These are phyloP conservation scores for Penicillium samsonianum DNA, from an alignment of 495 filamentous ascomycete genomes.

Conservation along the genomic window DNA sequence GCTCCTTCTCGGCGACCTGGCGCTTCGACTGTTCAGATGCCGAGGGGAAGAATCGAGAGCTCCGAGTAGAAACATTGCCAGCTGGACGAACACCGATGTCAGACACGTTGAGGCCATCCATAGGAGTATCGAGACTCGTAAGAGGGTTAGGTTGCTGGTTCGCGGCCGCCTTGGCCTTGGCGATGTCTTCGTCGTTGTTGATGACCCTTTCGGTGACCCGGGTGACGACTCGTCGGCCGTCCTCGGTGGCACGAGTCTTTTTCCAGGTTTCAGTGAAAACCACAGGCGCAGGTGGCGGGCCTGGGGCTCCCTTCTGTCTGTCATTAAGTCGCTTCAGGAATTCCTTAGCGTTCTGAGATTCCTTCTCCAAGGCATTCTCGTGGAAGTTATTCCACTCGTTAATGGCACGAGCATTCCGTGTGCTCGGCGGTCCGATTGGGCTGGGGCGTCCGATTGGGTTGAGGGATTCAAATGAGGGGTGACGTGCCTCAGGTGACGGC, in stretches of 20 bases:
- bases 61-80: constrained; percentile 45
- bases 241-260: constrained; percentile 46
- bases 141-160: constrained; percentile 33
- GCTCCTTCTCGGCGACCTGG: constrained; percentile 35
- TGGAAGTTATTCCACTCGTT: constrained; percentile 55
- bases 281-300: constrained; percentile 23
- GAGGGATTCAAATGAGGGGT: constrained; percentile 40
- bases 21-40: constrained; percentile 44
- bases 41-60: constrained; percentile 73
- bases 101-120: constrained; percentile 30
- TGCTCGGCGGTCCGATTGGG: constrained; percentile 54
- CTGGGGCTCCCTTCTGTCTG: constrained; percentile 20
- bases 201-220: constrained; percentile 29
- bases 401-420: constrained; percentile 36
- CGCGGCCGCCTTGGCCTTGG: constrained; percentile 1
- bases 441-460: constrained; percentile 46
- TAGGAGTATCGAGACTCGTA: constrained; percentile 38
- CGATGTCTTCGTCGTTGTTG: constrained; percentile 27
- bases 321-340: constrained; percentile 52
- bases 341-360: constrained; percentile 44
- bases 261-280: constrained; percentile 65
- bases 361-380: constrained; percentile 41
- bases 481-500: constrained; percentile 40
- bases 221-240: constrained; percentile 43
- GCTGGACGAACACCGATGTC: constrained; percentile 38